Conservation (phyloP, 768 basidiomycete genomes). For the Auricularia cornea region DNA sequence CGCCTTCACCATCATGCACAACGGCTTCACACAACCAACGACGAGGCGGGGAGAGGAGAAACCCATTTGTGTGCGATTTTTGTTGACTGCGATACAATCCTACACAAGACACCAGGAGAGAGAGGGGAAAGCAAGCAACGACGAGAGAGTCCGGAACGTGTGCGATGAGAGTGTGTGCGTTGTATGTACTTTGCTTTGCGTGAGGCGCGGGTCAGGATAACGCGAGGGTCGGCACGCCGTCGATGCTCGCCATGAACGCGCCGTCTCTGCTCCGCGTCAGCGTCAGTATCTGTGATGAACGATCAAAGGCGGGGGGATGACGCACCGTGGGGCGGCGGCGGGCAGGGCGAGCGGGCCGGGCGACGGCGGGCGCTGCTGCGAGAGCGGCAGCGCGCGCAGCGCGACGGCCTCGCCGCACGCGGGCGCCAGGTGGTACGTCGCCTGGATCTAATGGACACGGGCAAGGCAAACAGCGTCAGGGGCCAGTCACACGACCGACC, state of each 20-base stretch:
- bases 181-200: no score
- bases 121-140: neutral
- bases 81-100: no score
- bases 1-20: no score
- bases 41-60: no score
- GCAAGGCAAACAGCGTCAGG: constrained; percentile 5
- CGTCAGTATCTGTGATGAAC: neutral
- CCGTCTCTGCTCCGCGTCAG: neutral
- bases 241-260: constrained; percentile 7
- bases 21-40: no score
- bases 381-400: constrained; percentile 42
- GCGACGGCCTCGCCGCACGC: constrained; percentile 53
- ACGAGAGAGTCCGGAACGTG: neutral
- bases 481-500: constrained; percentile 3
- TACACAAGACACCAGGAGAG: neutral
- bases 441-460: constrained; percentile 38
- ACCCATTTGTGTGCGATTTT: no score
- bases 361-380: neutral
- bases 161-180: no score
- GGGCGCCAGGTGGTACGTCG: constrained; percentile 55
- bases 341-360: neutral
- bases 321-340: neutral
- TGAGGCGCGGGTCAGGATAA: constrained; percentile 5
- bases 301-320: neutral
- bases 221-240: constrained; percentile 13